Base-by-base conservation (phyloP, 2,329 filamentous ascomycete species). In the Coniochaeta ligniaria region DNA sequence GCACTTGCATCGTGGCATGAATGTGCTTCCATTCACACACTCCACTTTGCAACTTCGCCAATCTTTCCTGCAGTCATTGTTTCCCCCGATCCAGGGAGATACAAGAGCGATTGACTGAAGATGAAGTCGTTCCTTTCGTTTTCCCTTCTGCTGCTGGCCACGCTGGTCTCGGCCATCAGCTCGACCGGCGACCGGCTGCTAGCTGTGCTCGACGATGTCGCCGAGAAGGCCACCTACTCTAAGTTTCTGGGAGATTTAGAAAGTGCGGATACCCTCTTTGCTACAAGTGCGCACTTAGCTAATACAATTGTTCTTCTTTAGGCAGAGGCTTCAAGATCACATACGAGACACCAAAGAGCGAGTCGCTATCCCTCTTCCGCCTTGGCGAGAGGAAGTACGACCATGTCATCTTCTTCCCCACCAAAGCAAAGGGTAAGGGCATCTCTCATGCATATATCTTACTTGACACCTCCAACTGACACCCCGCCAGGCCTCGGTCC, bases 331-430 rank as follows among this genome's bases (percentile, higher is more conserved):
- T 90, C 75, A 80, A 88, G 63, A 80, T 97, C 67, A 83, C 84
- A 41, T 93, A 92, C 73, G 86, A 93, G 73, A 92, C 92, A 8
- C 91, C 92, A 63, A 95, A 95, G 78, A 90, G 85, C 73, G 85
- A 92, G 59, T 80, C 82, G 58, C 78, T 98, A 68, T 83, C 85
- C 58, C 82, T 99, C 66, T 96, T 97, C 79, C 82, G 86, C 71
- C 86, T 95, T 65, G 95, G 94, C 72, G 91, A 95, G 78, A 87
- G 90, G 73, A 86, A 85, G 64, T 98, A 93, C 76, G 94, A 98
- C 77, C 94, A 99, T 76, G 79, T 98, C 65, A 76, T 98, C 65
- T 83, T 99, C 67, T 85, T 98, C 65, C 95, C 95, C 59, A 86
- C 88, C 62, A 96, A 94, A 76, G 86, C 91, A 35, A 99, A 99